Percentiles rank a stretch among this genome's conserved stretches.
These are phyloP conservation scores for Cardiospermum halicacabum DNA, from an alignment of 345 rosid genomes.

Conservation along the genomic window DNA sequence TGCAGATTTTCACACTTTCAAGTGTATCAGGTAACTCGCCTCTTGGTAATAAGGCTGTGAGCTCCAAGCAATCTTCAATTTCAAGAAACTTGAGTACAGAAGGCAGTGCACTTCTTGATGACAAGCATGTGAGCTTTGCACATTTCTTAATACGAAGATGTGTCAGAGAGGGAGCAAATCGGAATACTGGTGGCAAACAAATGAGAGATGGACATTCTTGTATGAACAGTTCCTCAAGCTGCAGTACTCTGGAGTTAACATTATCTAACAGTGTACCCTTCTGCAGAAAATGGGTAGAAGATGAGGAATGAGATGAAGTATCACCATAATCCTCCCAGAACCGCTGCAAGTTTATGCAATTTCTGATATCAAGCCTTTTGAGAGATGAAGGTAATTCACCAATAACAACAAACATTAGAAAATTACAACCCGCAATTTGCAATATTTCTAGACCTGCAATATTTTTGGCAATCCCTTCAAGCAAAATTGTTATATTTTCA, in stretches of 20 bases:
- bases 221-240: not conserved
- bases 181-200: too few species aligned
- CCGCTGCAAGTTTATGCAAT: conserved; percentile 7
- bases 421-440: not conserved
- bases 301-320: not conserved
- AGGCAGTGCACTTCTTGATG: not conserved
- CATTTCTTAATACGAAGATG: not conserved
- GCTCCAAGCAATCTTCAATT: not conserved
- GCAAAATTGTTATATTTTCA: not conserved
- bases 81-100: conserved; percentile 4
- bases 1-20: too few species aligned
- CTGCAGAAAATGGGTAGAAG: not conserved
- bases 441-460: not conserved
- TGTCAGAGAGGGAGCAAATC: not conserved
- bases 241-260: not conserved
- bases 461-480: not conserved
- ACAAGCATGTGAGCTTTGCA: not conserved
- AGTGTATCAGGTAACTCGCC: too few species aligned
- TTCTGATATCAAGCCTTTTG: too few species aligned
- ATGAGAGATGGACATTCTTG: not conserved
- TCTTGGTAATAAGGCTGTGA: conserved; percentile 3
- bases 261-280: not conserved
- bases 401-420: not conserved
- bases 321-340: not conserved
- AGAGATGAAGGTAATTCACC: not conserved